These are phyloP conservation scores for Coccomyxa sp. DNA, from an alignment of 139 green algal species.

Conservation along the genomic window DNA sequence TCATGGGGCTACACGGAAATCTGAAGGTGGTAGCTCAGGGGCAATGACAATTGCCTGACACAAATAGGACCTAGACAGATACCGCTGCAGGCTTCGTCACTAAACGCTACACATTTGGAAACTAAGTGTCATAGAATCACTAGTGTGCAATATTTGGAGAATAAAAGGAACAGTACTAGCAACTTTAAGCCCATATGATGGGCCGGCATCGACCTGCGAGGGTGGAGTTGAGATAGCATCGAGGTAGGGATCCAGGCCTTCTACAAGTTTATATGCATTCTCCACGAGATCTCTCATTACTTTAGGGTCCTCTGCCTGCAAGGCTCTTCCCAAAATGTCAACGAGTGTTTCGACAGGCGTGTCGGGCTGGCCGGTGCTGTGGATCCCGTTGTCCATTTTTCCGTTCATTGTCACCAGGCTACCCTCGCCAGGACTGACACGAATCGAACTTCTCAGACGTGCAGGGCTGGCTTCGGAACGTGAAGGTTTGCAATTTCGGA, in stretches of 20 bases:
- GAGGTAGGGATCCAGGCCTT: constrained; percentile 38
- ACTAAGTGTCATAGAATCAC: no score
- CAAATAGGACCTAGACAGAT: background rate
- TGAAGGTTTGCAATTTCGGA: no score
- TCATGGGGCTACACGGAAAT: no score
- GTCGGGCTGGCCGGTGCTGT: constrained; percentile 37
- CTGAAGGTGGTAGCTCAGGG: background rate
- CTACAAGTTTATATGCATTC: constrained; percentile 29
- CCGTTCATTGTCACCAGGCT: no score
- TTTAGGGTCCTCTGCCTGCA: constrained; percentile 11
- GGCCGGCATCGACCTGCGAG: constrained; percentile 6
- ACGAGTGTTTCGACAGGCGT: constrained; percentile 41
- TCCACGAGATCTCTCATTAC: constrained; percentile 16
- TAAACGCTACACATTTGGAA: background rate
- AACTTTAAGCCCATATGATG: no score
- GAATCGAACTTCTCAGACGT: no score
- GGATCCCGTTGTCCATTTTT: constrained; percentile 8
- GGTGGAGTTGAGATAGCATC: constrained; percentile 26
- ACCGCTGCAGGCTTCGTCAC: background rate
- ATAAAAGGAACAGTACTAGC: no score
- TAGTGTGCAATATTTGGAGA: no score
- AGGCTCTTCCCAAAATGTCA: constrained; percentile 27
- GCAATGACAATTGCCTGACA: background rate
- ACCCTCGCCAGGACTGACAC: no score
- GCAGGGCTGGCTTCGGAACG: no score